These are phyloP conservation scores for Stellera chamaejasme DNA, from an alignment of 345 rosid species.

Conservation along the genomic window DNA sequence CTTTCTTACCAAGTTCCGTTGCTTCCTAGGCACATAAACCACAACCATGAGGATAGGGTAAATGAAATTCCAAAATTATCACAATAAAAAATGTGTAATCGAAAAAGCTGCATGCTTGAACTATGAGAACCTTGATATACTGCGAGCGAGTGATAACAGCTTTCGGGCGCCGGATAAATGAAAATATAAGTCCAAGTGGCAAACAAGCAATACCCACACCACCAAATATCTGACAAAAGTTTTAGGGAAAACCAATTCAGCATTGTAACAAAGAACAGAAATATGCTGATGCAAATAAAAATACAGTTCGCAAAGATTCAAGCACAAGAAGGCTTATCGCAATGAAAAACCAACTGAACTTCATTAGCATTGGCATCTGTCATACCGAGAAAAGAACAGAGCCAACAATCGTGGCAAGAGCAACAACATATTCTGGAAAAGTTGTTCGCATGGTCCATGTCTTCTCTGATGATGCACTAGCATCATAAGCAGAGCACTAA, in stretches of 20 bases:
- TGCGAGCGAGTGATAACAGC: slow-evolving; percentile 99
- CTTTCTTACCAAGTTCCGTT: slow-evolving; percentile 96
- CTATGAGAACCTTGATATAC: slow-evolving; percentile 71
- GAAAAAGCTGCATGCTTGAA: neutral
- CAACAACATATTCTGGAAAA: slow-evolving; percentile 97
- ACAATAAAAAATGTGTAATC: neutral
- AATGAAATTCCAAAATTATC: neutral
- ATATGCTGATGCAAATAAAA: neutral
- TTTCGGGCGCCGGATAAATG: slow-evolving; percentile 93
- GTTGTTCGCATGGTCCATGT: slow-evolving; percentile 95
- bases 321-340: too few species aligned
- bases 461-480: slow-evolving; percentile 71
- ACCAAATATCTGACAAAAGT: slow-evolving; percentile 70
- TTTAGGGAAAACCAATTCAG: slow-evolving; percentile 3
- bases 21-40: slow-evolving; percentile 66
- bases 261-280: neutral
- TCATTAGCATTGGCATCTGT: slow-evolving; percentile 17
- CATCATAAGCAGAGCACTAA: slow-evolving; percentile 81
- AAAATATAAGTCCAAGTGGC: slow-evolving; percentile 89
- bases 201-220: slow-evolving; percentile 97
- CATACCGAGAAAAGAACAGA: slow-evolving; percentile 92
- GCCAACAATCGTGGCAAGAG: slow-evolving; percentile 93
- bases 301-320: neutral
- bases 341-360: neutral
- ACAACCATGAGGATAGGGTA: neutral